Evolutionary conservation across 768 basidiomycete genomes (phyloP).

Genomic region (Serendipita indica): DNA sequence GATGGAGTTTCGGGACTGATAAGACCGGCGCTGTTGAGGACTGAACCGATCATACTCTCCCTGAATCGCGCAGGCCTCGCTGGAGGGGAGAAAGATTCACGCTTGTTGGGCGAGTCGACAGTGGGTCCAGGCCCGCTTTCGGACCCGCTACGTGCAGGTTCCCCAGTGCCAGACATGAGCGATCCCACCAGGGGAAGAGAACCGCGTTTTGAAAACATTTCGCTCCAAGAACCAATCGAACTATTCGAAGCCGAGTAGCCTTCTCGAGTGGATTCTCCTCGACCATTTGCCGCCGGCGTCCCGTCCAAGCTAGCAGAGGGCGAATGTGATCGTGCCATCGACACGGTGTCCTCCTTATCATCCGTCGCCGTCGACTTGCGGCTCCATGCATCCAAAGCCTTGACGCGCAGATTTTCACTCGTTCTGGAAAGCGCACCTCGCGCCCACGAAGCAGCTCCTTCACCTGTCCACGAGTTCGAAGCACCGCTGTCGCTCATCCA

Average conservation of each 20-base stretch:
- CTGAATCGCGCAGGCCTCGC: conserved; percentile 44
- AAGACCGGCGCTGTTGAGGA: conserved; percentile 1
- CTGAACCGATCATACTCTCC: conserved; percentile 32
- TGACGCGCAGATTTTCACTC: conserved; percentile 63
- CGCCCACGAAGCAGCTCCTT: not conserved
- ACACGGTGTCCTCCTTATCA: not conserved
- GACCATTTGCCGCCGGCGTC: conserved; percentile 9
- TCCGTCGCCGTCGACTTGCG: conserved; percentile 16
- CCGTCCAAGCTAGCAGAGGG: conserved; percentile 8
- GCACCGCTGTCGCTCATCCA: not conserved
- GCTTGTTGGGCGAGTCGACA: conserved; percentile 10
- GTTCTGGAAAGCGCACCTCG: conserved; percentile 43
- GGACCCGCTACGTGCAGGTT: not conserved
- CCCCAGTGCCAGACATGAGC: not conserved
- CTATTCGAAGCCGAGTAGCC: not conserved
- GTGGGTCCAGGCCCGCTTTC: not conserved
- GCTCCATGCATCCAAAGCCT: conserved; percentile 30
- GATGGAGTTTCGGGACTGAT: conserved; percentile 2
- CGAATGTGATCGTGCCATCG: not conserved
- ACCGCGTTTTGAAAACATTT: conserved; percentile 5
- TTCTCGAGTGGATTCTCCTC: too few species aligned
- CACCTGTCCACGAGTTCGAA: not conserved
- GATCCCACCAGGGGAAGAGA: not conserved
- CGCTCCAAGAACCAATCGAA: conserved; percentile 4
- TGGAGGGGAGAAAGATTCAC: conserved; percentile 36